Conservation (phyloP, 306 rosid genomes). For the Hippophae tibetana region DNA sequence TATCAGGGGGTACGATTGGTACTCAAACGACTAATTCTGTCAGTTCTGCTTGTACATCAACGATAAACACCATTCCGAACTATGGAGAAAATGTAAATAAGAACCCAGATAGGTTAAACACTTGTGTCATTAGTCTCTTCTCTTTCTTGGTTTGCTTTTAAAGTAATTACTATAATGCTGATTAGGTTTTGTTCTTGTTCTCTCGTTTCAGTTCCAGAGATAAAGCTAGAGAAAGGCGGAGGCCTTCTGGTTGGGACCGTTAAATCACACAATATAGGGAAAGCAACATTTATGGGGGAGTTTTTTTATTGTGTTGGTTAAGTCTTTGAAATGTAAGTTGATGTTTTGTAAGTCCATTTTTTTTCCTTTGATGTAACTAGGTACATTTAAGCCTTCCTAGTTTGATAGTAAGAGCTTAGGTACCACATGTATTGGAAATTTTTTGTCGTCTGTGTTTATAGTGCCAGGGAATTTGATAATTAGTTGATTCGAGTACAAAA, state of each 20-base stretch:
- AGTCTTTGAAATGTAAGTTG: conserved; percentile 22
- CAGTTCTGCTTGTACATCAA: conserved; percentile 33
- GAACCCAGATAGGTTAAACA: conserved; percentile 50
- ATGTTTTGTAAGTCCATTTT: background rate
- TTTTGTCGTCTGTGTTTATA: too few species aligned
- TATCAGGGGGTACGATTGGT: conserved; percentile 88
- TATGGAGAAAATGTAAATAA: conserved; percentile 37
- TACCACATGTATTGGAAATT: too few species aligned
- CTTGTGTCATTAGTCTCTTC: conserved; percentile 9
- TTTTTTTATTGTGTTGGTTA: conserved; percentile 5
- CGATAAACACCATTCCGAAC: conserved; percentile 31
- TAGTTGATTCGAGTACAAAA: too few species aligned
- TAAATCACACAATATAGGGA: conserved; percentile 23
- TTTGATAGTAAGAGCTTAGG: too few species aligned
- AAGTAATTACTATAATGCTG: conserved; percentile 16
- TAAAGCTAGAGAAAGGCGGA: conserved; percentile 67
- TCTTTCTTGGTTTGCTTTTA: background rate
- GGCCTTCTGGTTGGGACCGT: conserved; percentile 91
- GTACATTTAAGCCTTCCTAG: too few species aligned
- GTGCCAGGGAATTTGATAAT: too few species aligned
- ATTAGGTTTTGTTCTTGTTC: conserved; percentile 23
- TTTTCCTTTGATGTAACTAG: too few species aligned
- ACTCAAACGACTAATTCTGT: conserved; percentile 30
- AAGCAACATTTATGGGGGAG: conserved; percentile 19
- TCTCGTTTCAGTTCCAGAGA: conserved; percentile 49